phyloP scores from a whole-genome alignment of 2,329 filamentous ascomycete species.

The Cercospora beticola region DNA sequence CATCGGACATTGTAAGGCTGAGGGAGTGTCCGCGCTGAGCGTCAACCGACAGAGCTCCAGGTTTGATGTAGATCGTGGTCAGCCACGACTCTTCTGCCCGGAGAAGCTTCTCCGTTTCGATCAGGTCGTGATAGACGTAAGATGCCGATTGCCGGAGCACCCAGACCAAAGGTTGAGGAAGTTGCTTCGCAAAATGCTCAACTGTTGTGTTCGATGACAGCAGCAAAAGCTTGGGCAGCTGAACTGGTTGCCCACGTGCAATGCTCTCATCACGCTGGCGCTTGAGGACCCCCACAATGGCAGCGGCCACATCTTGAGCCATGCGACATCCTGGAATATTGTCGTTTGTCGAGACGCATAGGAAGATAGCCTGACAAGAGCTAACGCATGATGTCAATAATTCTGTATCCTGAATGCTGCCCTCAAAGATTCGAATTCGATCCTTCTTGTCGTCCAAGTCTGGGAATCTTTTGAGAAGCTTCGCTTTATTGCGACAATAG shows the following conservation, averaged over 20 bases:
- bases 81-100: background rate
- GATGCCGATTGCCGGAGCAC: background rate
- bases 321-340: background rate
- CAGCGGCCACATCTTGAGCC: background rate
- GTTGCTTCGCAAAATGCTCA: background rate
- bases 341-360: background rate
- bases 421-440: background rate
- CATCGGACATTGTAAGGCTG: background rate
- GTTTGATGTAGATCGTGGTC: background rate
- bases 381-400: background rate
- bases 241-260: background rate
- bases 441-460: background rate
- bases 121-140: background rate
- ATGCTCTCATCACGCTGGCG: background rate
- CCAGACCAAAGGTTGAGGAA: background rate
- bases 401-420: background rate
- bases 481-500: background rate
- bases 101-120: background rate
- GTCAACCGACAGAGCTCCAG: background rate
- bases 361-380: background rate
- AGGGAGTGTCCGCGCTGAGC: background rate
- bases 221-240: background rate
- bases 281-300: slow-evolving; percentile 32
- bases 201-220: background rate
- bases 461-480: background rate